Evolutionary conservation across 352 stramenopile species (phyloP), one percentile per base, ranked within the genome.

Genomic region (Elongisporangium anandrum): DNA sequence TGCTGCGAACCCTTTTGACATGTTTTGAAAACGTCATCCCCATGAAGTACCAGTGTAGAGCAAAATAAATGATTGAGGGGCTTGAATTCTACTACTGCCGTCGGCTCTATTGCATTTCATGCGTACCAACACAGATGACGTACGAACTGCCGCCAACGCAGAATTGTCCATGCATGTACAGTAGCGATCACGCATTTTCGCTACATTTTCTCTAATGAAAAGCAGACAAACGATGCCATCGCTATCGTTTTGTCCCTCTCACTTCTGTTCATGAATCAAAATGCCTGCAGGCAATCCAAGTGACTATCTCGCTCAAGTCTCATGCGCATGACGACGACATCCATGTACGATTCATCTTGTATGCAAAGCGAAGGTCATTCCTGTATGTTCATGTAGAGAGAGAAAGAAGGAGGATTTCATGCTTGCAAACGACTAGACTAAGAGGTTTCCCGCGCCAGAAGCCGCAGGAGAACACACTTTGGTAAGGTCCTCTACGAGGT

Each of bases 1-100:
- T 5, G 66, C 73, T 17, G 66, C 73, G 47, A 94, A 94, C 59
- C 85, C 82, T 53, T 92, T 94, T 67, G 85, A 94, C 64, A 82
- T 94, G 78, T 91, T 94, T 68, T 94, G 64, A 85, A 66, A 45
- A 16, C 34, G 34, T 45, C 34, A 45, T 45, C 10, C 34, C 34
- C 34, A 38, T 45, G 34, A 45, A 45, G 34, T 45, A 45, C 34
- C 34, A 45, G 34, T 45, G 34, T 45, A 45, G 34, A 45, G 34
- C 34, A 45, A 45, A 45, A 45, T 45, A 45, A 45, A 45, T 45
- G 34, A 45, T 45, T 45, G 34, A 45, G 34, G 34, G 34, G 34
- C 34, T 45, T 17, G 34, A 15, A 45, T 15, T 45, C 34, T 45
- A 38, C 26, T 38, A 9, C 26, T 38, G 26, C 12, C 34, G 17